Evolutionary conservation across 1,284 basidiomycete genomes (phyloP).

Genomic region (Malassezia equina): DNA sequence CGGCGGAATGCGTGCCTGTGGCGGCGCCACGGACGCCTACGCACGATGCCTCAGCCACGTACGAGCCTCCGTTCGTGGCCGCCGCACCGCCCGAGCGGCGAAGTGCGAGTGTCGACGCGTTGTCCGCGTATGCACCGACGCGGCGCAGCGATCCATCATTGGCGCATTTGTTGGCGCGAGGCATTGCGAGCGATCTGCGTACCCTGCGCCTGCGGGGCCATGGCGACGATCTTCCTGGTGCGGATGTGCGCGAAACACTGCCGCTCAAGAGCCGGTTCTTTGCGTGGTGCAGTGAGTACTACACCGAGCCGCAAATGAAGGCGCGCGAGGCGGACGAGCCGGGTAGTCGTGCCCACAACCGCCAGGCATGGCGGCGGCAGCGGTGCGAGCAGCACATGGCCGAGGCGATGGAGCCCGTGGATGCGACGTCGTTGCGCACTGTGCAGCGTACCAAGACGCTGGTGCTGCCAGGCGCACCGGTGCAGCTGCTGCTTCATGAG

Average conservation of each 20-base stretch:
- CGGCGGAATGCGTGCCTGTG: background rate
- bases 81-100: slow-evolving; percentile 16
- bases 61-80: background rate
- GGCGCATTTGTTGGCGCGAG: slow-evolving; percentile 30
- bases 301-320: slow-evolving; percentile 76
- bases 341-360: slow-evolving; percentile 83
- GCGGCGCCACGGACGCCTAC: background rate
- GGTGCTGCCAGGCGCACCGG: slow-evolving; percentile 51
- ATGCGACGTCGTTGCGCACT: slow-evolving; percentile 61
- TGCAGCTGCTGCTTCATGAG: slow-evolving; percentile 71
- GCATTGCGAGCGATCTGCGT: slow-evolving; percentile 42
- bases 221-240: slow-evolving; percentile 10
- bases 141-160: slow-evolving; percentile 24
- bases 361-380: slow-evolving; percentile 86
- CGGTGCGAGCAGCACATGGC: slow-evolving; percentile 71
- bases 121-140: background rate
- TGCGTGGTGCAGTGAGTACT: slow-evolving; percentile 94
- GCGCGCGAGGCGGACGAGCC: slow-evolving; percentile 88
- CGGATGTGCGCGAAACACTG: slow-evolving; percentile 54
- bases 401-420: slow-evolving; percentile 61
- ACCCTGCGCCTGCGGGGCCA: slow-evolving; percentile 28
- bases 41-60: background rate
- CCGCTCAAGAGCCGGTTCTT: slow-evolving; percentile 85
- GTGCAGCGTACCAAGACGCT: slow-evolving; percentile 67
- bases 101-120: slow-evolving; percentile 9